Evolutionary conservation across 306 rosid species (phyloP), one percentile per base, ranked within the genome.

Genomic region (Spatholobus suberectus): DNA sequence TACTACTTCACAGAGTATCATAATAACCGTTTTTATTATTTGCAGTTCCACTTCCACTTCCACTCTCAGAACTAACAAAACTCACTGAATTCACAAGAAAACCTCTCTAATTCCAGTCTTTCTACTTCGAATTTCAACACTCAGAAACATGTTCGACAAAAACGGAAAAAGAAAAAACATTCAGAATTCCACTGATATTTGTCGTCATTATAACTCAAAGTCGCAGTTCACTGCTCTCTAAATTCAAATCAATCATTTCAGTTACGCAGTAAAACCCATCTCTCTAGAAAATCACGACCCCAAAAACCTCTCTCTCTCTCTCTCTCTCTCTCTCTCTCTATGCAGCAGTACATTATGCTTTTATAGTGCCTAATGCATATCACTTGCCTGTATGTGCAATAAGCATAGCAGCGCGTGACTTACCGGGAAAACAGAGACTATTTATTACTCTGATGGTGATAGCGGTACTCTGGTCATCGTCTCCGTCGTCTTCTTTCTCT

Each of bases 181-280:
- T 46, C 23, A 65, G 23, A 77, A 44, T 20, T 32, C 20, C 37
- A 63, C 59, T 41, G 0, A 26, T 58, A 21, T 41, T 24, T 76
- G 57, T 44, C 73, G 37, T 63, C 12, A 0, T 29, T 20, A 65
- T 65, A 6, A 44, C 23, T 69, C 70, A 54, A 41, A 54, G 58
- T 43, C 32, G 2, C 6, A 66, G n/a, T 23, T 51, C 23, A 63
- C 8, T n/a, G 17, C 24, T 41, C 47, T 43, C 71, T 7, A 26
- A 55, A 27, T 57, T 41, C 71, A 55, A 70, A 6, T 27, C 70
- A 80, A 40, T 70, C n/a, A 18, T n/a, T 69, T 70, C 72, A 57
- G 3, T 43, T 57, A 47, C 49, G 26, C 68, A 69, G 83, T 37
- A 5, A 47, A 77, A 34, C n/a, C 34, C 37, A 3, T 44, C 21